Evolutionary conservation across 805 yeast genomes (phyloP), one percentile per base, ranked within the genome.

Genomic region (Blastobotrys terrestris): DNA sequence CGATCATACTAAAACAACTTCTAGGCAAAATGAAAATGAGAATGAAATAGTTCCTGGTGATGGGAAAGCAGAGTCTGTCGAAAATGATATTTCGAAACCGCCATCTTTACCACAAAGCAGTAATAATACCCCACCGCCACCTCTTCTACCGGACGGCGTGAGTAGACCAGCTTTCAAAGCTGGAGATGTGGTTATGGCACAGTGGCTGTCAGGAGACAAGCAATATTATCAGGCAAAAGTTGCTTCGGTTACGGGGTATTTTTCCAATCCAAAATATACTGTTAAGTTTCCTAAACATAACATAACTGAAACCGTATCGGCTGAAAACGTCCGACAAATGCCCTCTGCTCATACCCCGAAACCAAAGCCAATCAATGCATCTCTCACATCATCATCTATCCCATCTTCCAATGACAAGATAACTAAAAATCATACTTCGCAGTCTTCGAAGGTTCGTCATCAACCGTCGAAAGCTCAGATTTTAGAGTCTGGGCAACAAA

Each of bases 151-250:
- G 20, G 48, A 21, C 40, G 8, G 52, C 44, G 44, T 35, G 39
- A n/a, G n/a, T n/a, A n/a, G n/a, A n/a, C 8, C 39, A 16, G 31
- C 21, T 26, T 54, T 22, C 50, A 21, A 39, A 15, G 58, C 60
- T 2, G 69, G 69, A 5, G 53, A 51, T 14, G 31, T 48, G 3
- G 65, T 65, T 13, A 50, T 63, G 45, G 68, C 67, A 1, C 46
- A 59, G 13, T 60, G 66, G 62, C 22, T 57, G 2, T 53, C 63
- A 13, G 63, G 66, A 1, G 67, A 63, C 52, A 55, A 58, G n/a
- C 61, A 63, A 49, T 63, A 55, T 52, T 51, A 60, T 40, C 52
- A 52, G 7, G 66, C 67, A 4, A 60, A 55, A 45, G 54, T 65
- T 15, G 54, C 66, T 2, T 55, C 60, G 3, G 51, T 64, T 21